phyloP scores from a whole-genome alignment of 257 asterid species.

The Solanum dulcamara region DNA sequence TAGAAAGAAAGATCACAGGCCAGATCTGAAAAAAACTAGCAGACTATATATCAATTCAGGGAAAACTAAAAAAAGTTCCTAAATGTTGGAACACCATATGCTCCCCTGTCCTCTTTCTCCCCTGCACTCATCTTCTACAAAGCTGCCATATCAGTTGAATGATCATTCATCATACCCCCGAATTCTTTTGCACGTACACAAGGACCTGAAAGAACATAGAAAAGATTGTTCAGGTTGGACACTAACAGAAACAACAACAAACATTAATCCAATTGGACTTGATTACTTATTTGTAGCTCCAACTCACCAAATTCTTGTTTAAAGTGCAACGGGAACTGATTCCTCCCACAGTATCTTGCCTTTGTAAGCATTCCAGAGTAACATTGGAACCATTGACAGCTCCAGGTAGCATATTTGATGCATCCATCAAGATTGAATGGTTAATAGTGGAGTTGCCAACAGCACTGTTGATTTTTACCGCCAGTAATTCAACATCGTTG shows the following conservation, averaged over 20 bases:
- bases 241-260: background rate
- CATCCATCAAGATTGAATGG: background rate
- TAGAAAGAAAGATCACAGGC: background rate
- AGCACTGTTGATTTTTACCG: background rate
- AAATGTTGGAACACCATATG: background rate
- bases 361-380: constrained; percentile 7
- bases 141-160: background rate
- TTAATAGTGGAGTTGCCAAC: background rate
- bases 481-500: constrained; percentile 11
- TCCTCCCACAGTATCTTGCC: constrained; percentile 6
- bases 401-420: background rate
- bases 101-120: background rate
- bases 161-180: background rate
- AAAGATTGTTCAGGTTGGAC: background rate
- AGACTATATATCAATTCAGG: background rate
- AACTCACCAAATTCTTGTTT: constrained; percentile 10
- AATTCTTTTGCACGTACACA: constrained; percentile 4
- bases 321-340: background rate
- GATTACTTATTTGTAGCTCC: background rate
- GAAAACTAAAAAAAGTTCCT: background rate
- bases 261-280: background rate
- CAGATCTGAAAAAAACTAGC: background rate
- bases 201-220: constrained; percentile 4
- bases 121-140: background rate
- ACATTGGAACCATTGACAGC: background rate